Percentiles rank a stretch among this genome's conserved stretches.
phyloP scores from a whole-genome alignment of 331 rosid genomes.

The Phaseolus coccineus region DNA sequence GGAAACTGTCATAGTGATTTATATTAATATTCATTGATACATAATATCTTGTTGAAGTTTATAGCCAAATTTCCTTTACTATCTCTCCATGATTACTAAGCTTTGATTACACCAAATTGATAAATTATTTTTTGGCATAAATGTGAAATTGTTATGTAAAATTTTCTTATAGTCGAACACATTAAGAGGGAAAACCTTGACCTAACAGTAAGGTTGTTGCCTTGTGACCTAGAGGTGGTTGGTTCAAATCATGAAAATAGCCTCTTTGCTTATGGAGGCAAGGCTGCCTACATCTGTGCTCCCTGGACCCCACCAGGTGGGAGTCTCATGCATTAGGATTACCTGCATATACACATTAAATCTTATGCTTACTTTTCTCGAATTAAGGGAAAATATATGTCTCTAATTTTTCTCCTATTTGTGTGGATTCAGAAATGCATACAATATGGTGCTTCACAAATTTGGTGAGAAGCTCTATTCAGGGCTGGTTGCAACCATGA shows the following conservation, averaged over 20 bases:
- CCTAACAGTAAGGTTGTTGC: not conserved
- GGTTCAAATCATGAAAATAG: not conserved
- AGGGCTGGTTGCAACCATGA: constrained; percentile 77
- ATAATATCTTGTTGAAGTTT: constrained; percentile 5
- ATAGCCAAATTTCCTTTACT: constrained; percentile 7
- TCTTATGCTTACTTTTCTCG: constrained; percentile 30
- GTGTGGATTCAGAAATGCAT: constrained; percentile 74
- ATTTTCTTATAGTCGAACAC: constrained; percentile 5
- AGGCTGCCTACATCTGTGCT: not conserved
- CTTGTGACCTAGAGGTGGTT: not conserved
- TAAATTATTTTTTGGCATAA: not conserved
- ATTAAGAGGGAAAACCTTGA: not conserved
- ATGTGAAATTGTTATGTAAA: constrained; percentile 17
- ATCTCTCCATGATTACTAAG: constrained; percentile 19
- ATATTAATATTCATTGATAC: not conserved
- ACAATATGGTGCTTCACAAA: constrained; percentile 94
- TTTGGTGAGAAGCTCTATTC: constrained; percentile 85
- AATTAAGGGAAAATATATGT: not conserved
- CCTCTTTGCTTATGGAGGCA: not conserved
- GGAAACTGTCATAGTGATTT: not conserved
- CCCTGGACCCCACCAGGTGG: not conserved
- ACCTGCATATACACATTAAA: not conserved
- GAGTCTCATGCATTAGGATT: not conserved
- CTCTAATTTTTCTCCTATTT: constrained; percentile 12
- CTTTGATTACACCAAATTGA: not conserved